A percentile compares a stretch with the other conserved stretches of the same genome.
Evolutionary conservation across 2,329 filamentous ascomycete genomes (phyloP).

Genomic region (Hysterium pulicare): DNA sequence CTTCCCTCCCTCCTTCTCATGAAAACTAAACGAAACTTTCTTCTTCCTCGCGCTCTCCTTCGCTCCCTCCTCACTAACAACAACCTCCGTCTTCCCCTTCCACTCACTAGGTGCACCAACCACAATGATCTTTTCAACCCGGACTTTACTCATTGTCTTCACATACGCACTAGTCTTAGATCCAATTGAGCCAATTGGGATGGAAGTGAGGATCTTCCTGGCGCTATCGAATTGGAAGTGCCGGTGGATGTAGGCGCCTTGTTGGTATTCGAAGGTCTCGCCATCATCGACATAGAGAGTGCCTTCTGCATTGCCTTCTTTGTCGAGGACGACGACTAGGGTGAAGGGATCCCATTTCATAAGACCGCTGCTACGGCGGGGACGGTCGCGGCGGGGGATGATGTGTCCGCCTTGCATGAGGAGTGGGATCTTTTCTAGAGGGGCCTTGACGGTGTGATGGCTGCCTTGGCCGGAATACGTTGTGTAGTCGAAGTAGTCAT

Average conservation of each 20-base stretch:
- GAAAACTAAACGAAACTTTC: slow-evolving; percentile 59
- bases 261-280: slow-evolving; percentile 82
- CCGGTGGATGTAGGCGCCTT: slow-evolving; percentile 85
- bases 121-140: slow-evolving; percentile 79
- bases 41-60: slow-evolving; percentile 42
- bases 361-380: slow-evolving; percentile 76
- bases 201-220: slow-evolving; percentile 62
- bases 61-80: slow-evolving; percentile 60
- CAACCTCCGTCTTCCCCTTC: slow-evolving; percentile 61
- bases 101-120: slow-evolving; percentile 74
- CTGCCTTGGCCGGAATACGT: slow-evolving; percentile 68
- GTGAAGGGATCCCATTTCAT: slow-evolving; percentile 98
- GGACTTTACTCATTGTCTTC: slow-evolving; percentile 73
- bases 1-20: slow-evolving; percentile 50
- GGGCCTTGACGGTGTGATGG: slow-evolving; percentile 70
- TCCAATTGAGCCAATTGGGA: slow-evolving; percentile 52
- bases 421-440: slow-evolving; percentile 81
- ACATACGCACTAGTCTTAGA: slow-evolving; percentile 70
- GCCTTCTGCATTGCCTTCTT: slow-evolving; percentile 70
- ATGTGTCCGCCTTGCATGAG: slow-evolving; percentile 93
- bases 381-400: slow-evolving; percentile 82
- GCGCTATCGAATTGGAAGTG: slow-evolving; percentile 63
- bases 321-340: slow-evolving; percentile 70
- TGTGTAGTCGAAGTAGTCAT: slow-evolving; percentile 90
- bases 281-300: slow-evolving; percentile 91